phyloP scores from a whole-genome alignment of 768 basidiomycete genomes.

The Termitomyces heimii region DNA sequence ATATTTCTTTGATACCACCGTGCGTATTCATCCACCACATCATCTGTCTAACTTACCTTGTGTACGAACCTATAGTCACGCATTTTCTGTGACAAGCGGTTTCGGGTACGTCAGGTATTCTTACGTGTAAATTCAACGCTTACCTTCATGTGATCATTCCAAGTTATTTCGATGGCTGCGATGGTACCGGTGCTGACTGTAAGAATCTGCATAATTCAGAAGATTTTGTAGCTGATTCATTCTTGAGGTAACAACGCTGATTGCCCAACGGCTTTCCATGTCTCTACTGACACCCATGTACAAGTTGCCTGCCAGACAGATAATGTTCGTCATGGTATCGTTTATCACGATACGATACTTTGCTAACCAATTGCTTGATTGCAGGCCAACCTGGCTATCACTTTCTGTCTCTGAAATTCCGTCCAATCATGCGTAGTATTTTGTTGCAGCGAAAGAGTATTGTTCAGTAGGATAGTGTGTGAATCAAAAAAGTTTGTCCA shows the following conservation, averaged over 20 bases:
- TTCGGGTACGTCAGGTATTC: constrained; percentile 25
- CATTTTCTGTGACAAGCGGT: constrained; percentile 33
- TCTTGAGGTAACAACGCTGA: constrained; percentile 24
- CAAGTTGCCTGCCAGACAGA: constrained; percentile 23
- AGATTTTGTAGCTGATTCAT: background rate
- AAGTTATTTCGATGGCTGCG: constrained; percentile 38
- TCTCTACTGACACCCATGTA: constrained; percentile 26
- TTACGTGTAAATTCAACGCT: background rate
- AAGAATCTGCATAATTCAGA: constrained; percentile 9
- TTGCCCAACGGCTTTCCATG: constrained; percentile 32
- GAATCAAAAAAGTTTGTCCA: too few species aligned
- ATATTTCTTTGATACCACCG: constrained; percentile 37
- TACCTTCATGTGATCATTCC: background rate
- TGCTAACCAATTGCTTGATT: background rate
- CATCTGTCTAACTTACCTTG: background rate
- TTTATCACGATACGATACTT: background rate
- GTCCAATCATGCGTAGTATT: background rate
- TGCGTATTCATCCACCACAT: constrained; percentile 18
- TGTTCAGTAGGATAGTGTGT: background rate
- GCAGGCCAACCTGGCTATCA: constrained; percentile 15
- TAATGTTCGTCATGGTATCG: background rate
- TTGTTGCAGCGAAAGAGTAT: background rate
- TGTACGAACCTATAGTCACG: constrained; percentile 19
- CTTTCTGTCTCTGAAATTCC: constrained; percentile 10
- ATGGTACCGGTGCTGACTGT: constrained; percentile 39